Evolutionary conservation across 208 protist species (phyloP), one percentile per base, ranked within the genome.

Genomic region (Leptomonas seymouri): DNA sequence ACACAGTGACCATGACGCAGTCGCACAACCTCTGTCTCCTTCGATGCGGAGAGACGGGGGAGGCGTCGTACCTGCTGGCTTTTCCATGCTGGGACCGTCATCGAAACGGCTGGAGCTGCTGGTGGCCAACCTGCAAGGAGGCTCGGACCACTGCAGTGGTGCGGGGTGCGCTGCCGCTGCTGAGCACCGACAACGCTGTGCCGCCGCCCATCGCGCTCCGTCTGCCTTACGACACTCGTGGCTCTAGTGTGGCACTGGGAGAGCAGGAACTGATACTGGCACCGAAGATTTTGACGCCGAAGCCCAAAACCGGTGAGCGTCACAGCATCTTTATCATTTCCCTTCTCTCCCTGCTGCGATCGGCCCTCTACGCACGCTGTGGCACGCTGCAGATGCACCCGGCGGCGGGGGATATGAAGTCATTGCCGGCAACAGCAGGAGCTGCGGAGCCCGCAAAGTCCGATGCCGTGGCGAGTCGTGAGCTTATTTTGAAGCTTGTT

Each of bases 201-300:
- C 91, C 87, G 21, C 71, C 74, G 21, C 86, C 86, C 8, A 71
- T 93, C 20, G 74, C 81, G 20, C 34, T 93, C 20, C 86, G 87
- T 6, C 54, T 96, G 44, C 91, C 91, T 42, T 93, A 87, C 71
- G 76, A 82, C 55, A 76, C 84, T 0, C 46, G 15, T 18, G 85
- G 73, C 7, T 78, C 79, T 34, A 91, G 88, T 67, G 59, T 93
- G 16, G 80, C 79, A 0, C 68, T 93, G 12, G 86, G 91, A 28
- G 54, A 63, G 15, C 76, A 75, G 27, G 84, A 92, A 46, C 50
- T 96, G 30, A 14, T 91, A 20, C 62, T 93, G 21, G 53, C 84
- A 42, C 91, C 91, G 6, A 78, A 88, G 46, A 20, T 71, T 45
- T 54, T 31, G n/a, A 11, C 3, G 41, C 27, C 42, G 21, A 36